phyloP scores from a whole-genome alignment of 805 yeast genomes.

The Cyberlindnera saturnus region DNA sequence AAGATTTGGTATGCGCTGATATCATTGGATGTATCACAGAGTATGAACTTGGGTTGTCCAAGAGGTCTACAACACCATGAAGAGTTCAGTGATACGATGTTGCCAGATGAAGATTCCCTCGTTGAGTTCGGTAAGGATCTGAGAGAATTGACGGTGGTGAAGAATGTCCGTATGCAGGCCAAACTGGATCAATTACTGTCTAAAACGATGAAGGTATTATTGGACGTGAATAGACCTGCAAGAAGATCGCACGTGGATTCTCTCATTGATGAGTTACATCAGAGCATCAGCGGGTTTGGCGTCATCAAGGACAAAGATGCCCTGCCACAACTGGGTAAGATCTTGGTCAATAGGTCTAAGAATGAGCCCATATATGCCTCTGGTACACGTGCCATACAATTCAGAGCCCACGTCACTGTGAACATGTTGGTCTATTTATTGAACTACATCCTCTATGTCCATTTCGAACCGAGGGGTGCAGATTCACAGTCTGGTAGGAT shows the following conservation, averaged over 20 bases:
- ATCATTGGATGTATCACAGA: slow-evolving; percentile 36
- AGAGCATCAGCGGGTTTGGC: slow-evolving; percentile 28
- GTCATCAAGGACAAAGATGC: slow-evolving; percentile 25
- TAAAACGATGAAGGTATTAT: slow-evolving; percentile 32
- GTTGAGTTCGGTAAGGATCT: slow-evolving; percentile 24
- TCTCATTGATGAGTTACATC: slow-evolving; percentile 28
- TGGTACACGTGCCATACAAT: slow-evolving; percentile 33
- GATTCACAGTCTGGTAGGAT: slow-evolving; percentile 28
- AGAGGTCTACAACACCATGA: slow-evolving; percentile 31
- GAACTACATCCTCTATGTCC: slow-evolving; percentile 43
- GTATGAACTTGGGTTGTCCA: slow-evolving; percentile 36
- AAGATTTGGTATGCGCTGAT: slow-evolving; percentile 50
- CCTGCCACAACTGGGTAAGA: slow-evolving; percentile 29
- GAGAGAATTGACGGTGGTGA: slow-evolving; percentile 41
- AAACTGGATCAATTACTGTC: slow-evolving; percentile 38
- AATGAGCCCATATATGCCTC: slow-evolving; percentile 21
- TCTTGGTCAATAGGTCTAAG: slow-evolving; percentile 19
- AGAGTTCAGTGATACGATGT: slow-evolving; percentile 36
- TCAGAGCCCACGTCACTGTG: slow-evolving; percentile 32
- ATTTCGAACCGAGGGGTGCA: slow-evolving; percentile 36
- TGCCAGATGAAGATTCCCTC: slow-evolving; percentile 29
- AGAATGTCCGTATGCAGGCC: slow-evolving; percentile 40
- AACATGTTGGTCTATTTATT: slow-evolving; percentile 45
- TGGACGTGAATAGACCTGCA: slow-evolving; percentile 34
- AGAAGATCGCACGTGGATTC: slow-evolving; percentile 34